Base-by-base conservation (phyloP, 116 monocot species). In the Phalaenopsis hybrid region DNA sequence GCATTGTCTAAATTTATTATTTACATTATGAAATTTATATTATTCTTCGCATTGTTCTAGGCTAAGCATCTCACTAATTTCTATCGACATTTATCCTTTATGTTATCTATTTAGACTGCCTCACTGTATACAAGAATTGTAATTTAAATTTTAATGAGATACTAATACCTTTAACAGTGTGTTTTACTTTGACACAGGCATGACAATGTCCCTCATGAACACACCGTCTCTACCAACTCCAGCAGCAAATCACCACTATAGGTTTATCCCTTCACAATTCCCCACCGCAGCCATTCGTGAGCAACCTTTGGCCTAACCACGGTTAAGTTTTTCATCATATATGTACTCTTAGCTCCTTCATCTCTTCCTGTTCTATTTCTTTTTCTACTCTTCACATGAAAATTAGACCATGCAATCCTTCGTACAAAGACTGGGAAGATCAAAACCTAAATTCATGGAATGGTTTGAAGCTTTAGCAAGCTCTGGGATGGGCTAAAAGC, bases 301-400 rank as follows among this genome's bases (percentile, higher is more conserved):
- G 83, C 93, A 93, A 76, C 88, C 93, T 83, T 92, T 96, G 92
- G 90, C 92, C 85, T 96, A 91, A 93, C 90, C 92, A 93, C 89
- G 93, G 89, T 85, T 84, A 17, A 52, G 46, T 7, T 63, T 48
- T 63, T 78, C 70, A 49, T 79, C 50, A 80, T 75, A 2, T 37
- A 65, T 28, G 50, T 81, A 78, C 78, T 75, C 31, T 69, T 15
- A 15, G 55, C 16, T 55, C 55, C 69, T 43, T 51, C 20, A 34
- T 77, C 70, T 72, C 81, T 81, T 33, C 75, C 79, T 44, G 78
- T 81, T 74, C 83, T 70, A 81, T 80, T 68, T 78, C 44, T 75
- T 12, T 45, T 43, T 83, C 80, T 81, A 28, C 78, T 75, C 34
- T 63, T 63, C 63, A 79, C 23, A 45, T 61, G 79, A 67, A 67